These are phyloP conservation scores for Aegle marmelos DNA, from an alignment of 345 rosid species.

Conservation along the genomic window DNA sequence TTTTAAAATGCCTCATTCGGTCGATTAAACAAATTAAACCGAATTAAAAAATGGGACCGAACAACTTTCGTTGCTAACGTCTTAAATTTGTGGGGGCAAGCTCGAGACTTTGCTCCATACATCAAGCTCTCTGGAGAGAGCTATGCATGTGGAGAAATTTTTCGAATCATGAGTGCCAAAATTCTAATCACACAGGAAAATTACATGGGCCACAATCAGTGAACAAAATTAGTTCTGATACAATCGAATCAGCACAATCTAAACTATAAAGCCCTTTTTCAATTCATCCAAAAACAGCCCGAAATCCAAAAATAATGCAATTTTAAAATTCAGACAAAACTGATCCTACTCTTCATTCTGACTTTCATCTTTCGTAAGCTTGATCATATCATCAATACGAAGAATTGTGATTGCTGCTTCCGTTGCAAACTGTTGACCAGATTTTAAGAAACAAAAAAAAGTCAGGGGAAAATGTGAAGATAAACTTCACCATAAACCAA, in stretches of 20 bases:
- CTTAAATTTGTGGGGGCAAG: not conserved
- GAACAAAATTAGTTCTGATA: not conserved
- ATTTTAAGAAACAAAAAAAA: not conserved
- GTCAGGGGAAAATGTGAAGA: not conserved
- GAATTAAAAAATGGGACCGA: too few relatives aligned
- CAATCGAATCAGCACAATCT: not conserved
- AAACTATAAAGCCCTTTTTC: not conserved
- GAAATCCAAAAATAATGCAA: not conserved
- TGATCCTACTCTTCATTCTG: conserved; percentile 46
- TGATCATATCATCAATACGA: conserved; percentile 98
- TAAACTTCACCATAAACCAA: not conserved
- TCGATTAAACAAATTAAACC: too few relatives aligned
- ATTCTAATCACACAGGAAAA: not conserved
- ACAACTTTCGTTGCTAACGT: not conserved
- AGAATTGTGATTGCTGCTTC: conserved; percentile 98
- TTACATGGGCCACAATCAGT: not conserved
- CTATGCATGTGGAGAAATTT: too few relatives aligned
- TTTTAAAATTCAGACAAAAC: not conserved
- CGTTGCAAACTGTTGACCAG: conserved; percentile 33
- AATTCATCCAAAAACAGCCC: not conserved
- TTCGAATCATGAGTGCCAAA: not conserved
- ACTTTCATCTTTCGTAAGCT: conserved; percentile 85
- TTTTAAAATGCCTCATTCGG: too few relatives aligned
- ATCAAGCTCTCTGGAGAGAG: not conserved
- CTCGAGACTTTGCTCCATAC: not conserved